Conservation (phyloP, 768 basidiomycete genomes). For the Cytidiella melzeri region DNA sequence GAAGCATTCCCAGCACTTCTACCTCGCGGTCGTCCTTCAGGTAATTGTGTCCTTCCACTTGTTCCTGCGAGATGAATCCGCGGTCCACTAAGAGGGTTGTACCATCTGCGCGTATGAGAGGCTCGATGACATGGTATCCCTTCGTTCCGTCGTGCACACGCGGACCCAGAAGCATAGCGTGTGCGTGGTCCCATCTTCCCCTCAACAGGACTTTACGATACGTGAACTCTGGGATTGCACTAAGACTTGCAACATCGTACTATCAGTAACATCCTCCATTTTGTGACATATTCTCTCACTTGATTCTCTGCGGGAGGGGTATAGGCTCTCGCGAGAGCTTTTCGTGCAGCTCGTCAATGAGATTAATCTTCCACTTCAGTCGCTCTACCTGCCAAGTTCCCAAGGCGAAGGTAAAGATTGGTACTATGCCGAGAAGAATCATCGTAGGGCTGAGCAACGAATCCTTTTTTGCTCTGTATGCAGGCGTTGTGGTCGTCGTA, state of each 20-base stretch:
- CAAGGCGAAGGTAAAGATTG: slow-evolving; percentile 83
- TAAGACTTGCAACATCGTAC: slow-evolving; percentile 38
- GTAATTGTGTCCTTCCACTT: slow-evolving; percentile 31
- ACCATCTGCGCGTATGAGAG: slow-evolving; percentile 72
- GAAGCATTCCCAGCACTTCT: slow-evolving; percentile 80
- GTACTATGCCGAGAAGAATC: slow-evolving; percentile 76
- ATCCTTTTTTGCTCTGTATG: slow-evolving; percentile 52
- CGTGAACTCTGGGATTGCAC: slow-evolving; percentile 80
- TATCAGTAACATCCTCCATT: slow-evolving; percentile 1
- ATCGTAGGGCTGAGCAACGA: slow-evolving; percentile 66
- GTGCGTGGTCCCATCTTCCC: slow-evolving; percentile 76
- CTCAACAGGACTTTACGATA: slow-evolving; percentile 78
- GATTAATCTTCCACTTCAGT: slow-evolving; percentile 88
- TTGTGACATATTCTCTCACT: slow-evolving; percentile 44
- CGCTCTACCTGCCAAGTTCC: slow-evolving; percentile 94
- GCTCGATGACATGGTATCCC: slow-evolving; percentile 86
- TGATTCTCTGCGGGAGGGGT: slow-evolving; percentile 73
- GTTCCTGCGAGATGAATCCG: slow-evolving; percentile 73
- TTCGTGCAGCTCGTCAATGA: slow-evolving; percentile 91
- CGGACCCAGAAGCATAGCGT: slow-evolving; percentile 77
- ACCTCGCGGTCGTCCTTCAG: slow-evolving; percentile 49
- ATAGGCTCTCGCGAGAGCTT: slow-evolving; percentile 80
- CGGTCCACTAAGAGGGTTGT: slow-evolving; percentile 88
- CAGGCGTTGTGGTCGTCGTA: slow-evolving; percentile 4
- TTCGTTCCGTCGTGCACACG: slow-evolving; percentile 83